Evolutionary conservation across 192 early-diverging fungal species (phyloP), one percentile per base, ranked within the genome.

Genomic region (Helicostylum pulchrum): DNA sequence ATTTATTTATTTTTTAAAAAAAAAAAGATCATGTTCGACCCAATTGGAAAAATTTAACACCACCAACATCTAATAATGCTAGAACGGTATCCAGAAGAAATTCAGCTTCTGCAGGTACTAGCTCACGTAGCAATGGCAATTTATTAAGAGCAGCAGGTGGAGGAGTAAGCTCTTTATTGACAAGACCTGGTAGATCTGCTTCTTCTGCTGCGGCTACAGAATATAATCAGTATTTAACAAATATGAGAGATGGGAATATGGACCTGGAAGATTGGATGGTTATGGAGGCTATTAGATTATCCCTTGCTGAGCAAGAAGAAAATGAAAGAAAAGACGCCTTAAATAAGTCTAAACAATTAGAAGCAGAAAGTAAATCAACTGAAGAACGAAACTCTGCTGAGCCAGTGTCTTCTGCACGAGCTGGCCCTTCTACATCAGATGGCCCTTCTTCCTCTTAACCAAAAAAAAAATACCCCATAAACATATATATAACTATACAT

Each of bases 261-360:
- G 90, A 97, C 62, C 61, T 97, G 23, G 94, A 97, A 61, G 95
- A 97, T 62, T 73, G 92, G 66, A 88, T 97, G 93, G 69, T 97
- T 1, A 88, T 94, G 82, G 92, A 96, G 72, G 95, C 95, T 1
- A 91, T 97, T 30, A 74, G 94, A 44, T 73, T 86, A 60, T 89
- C 87, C 65, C 67, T 94, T 45, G 73, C 79, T 53, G 90, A 87
- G 59, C 73, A 82, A 43, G 80, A 88, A 42, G 79, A 83, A 21
- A 67, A 74, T 42, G 62, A 71, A 21, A 56, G 79, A 39, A 67
- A 80, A 50, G 80, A 80, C 32, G 39, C 30, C 2, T 17, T 39
- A 30, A 61, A 53, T 11, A 64, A 53, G 45, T 50, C 45, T 15
- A 48, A 39, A 53, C 20, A 20, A 34, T 31, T 34, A 58, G 42